These are phyloP conservation scores for Bruguiera sexangula DNA, from an alignment of 345 rosid genomes.

Conservation along the genomic window DNA sequence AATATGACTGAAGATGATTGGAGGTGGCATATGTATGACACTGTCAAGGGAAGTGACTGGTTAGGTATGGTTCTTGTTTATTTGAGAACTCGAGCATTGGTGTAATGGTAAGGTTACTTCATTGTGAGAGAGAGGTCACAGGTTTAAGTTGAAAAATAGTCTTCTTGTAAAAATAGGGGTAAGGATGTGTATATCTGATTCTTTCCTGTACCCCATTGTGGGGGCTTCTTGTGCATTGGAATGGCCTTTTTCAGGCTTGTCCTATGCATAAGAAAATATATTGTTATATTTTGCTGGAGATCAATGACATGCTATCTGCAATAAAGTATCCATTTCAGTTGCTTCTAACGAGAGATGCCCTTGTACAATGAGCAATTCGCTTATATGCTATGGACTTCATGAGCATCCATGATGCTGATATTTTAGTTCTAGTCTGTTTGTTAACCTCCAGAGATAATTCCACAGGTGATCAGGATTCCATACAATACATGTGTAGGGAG, in stretches of 20 bases:
- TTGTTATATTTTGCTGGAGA: neutral
- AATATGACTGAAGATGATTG: conserved; percentile 98
- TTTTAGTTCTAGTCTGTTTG: neutral
- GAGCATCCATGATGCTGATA: neutral
- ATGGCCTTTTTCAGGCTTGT: neutral
- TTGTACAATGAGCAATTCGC: neutral
- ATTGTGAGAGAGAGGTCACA: too few species aligned
- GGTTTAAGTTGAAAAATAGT: too few species aligned
- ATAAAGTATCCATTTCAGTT: neutral
- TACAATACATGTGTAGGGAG: conserved; percentile 98
- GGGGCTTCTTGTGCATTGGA: too few species aligned
- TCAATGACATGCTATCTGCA: neutral
- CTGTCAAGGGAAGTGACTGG: conserved; percentile 99
- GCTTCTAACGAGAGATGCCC: neutral
- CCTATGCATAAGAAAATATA: neutral
- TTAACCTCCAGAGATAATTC: conserved; percentile 11
- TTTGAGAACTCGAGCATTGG: neutral
- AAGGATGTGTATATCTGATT: too few species aligned
- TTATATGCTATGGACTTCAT: neutral
- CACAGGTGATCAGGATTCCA: conserved; percentile 97
- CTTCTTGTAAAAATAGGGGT: too few species aligned
- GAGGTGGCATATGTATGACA: conserved; percentile 99
- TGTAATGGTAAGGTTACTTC: too few species aligned
- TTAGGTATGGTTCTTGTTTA: conserved; percentile 48
- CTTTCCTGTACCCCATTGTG: too few species aligned